Evolutionary conservation across 805 yeast genomes (phyloP).

Genomic region (Schwanniomyces vanrijiae): DNA sequence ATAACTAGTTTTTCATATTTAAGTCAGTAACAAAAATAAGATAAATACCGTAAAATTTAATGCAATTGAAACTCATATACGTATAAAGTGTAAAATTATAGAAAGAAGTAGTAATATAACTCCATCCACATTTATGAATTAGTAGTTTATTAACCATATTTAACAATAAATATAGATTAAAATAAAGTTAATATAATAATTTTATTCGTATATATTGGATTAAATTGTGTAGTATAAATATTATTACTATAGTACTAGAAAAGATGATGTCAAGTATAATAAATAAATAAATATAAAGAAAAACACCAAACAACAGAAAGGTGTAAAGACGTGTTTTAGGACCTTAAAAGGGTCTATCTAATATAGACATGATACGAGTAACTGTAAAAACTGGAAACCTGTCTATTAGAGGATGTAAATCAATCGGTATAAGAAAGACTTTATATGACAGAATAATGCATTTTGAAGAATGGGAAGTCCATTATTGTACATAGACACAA

Average conservation of each 20-base stretch:
- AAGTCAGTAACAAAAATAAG: too few relatives aligned
- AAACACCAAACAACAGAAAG: background rate
- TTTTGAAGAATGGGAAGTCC: background rate
- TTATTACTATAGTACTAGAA: background rate
- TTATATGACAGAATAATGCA: background rate
- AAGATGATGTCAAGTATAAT: background rate
- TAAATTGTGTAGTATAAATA: too few relatives aligned
- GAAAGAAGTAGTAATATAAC: too few relatives aligned
- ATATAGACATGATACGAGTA: background rate
- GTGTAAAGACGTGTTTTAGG: background rate
- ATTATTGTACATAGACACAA: background rate
- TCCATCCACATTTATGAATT: too few relatives aligned
- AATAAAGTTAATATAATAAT: too few relatives aligned
- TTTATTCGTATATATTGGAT: too few relatives aligned
- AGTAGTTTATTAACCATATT: too few relatives aligned
- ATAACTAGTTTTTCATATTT: too few relatives aligned
- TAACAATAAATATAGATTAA: too few relatives aligned
- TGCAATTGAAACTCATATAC: too few relatives aligned
- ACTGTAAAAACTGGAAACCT: background rate
- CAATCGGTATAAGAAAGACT: background rate
- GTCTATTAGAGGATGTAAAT: background rate
- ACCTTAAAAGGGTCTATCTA: background rate
- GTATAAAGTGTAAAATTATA: too few relatives aligned
- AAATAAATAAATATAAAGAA: background rate
- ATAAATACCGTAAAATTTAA: too few relatives aligned